These are phyloP conservation scores for Psilocybe cubensis DNA, from an alignment of 768 basidiomycete species.

Conservation along the genomic window DNA sequence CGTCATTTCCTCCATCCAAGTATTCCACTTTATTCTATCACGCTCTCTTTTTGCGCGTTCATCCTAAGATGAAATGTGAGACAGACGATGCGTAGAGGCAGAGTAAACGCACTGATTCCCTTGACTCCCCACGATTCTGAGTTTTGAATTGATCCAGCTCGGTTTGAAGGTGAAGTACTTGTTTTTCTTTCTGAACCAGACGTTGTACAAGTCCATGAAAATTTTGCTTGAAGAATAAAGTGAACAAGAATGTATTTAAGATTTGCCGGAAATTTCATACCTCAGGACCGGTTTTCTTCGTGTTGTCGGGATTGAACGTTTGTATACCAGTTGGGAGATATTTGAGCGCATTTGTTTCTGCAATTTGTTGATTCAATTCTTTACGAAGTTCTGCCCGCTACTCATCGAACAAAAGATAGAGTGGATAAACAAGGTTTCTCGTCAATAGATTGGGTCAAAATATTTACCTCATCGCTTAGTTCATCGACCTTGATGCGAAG, in stretches of 20 bases:
- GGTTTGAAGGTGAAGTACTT: constrained; percentile 72
- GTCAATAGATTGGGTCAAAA: too few relatives aligned
- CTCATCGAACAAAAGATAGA: neutral
- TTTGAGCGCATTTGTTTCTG: constrained; percentile 68
- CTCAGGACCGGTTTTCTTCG: constrained; percentile 59
- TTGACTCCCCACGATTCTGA: constrained; percentile 57
- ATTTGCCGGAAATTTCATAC: constrained; percentile 34
- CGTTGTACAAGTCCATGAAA: constrained; percentile 79
- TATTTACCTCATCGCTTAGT: constrained; percentile 64
- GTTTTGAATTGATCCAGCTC: constrained; percentile 69
- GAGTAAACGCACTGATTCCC: constrained; percentile 57
- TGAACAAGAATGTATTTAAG: neutral
- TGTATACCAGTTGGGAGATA: constrained; percentile 46
- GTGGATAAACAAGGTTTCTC: constrained; percentile 4
- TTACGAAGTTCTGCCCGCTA: constrained; percentile 58
- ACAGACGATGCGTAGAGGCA: neutral
- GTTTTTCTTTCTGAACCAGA: constrained; percentile 83
- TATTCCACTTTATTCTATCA: constrained; percentile 72
- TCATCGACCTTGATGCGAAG: constrained; percentile 64
- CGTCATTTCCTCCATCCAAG: constrained; percentile 73
- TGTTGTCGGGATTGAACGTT: constrained; percentile 38
- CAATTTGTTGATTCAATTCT: constrained; percentile 64
- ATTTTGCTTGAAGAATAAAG: constrained; percentile 41
- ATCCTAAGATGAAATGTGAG: constrained; percentile 48
- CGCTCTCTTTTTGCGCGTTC: constrained; percentile 77